Base-by-base conservation (phyloP, 2,329 filamentous ascomycete genomes). In the Penicillium sclerotiorum region DNA sequence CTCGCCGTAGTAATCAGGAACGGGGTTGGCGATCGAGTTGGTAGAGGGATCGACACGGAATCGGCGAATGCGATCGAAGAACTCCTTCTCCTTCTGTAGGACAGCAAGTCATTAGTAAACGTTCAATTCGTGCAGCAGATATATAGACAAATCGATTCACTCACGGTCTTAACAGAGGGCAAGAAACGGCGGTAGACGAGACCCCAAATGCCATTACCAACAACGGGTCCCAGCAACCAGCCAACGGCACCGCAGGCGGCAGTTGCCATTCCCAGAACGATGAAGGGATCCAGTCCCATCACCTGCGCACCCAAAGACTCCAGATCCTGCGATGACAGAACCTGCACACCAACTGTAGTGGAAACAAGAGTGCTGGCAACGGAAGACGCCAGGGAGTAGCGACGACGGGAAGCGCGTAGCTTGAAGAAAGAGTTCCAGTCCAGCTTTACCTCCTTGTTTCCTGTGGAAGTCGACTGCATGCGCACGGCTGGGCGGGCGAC, bases 1-100 rank as follows among this genome's bases (percentile, higher is more conserved):
- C 77, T 99, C 94, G 63, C 94, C 94, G 66, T 99, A 99, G 75
- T 96, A 99, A 70, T 99, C 94, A 36, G 93, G 92, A 1, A 96
- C 89, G 15, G 94, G 94, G 76, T 97, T 97, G 45, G 89, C 84
- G 61, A 94, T 86, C 33, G 90, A 95, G 55, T 91, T 95, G 46
- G 88, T 87, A 13, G 86, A 88, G 3, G 94, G 93, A 70, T 99
- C 93, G 54, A 95, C 93, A 21, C 94, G 86, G 76, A 94, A 88
- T 73, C 87, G 90, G 79, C 92, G 94, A 74, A 99, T 89, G 59
- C 93, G 83, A 53, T 86, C 84, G 73, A 93, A 96, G 77, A 99
- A 96, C 71, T 93, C 87, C 64, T 86, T 90, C 75, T 99, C 94
- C 82, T 96, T 97, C 81, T 89, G 60, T 49, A 12, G 37, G 18